Percentiles rank a stretch among this genome's conserved stretches.
Conservation (phyloP, 2,329 filamentous ascomycete species). For the Penicillium sp. region DNA sequence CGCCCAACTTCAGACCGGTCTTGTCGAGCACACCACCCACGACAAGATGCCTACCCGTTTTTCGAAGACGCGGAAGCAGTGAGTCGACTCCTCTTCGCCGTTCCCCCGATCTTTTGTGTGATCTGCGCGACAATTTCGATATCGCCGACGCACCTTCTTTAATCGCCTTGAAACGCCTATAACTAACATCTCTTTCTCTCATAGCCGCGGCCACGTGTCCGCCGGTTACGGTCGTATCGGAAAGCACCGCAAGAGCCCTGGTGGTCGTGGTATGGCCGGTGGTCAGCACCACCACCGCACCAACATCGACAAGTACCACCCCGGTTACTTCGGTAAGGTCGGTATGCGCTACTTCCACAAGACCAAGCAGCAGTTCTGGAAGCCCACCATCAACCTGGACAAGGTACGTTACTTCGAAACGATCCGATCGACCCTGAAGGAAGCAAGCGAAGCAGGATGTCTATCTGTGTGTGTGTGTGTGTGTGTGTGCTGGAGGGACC, state of each 20-base stretch:
- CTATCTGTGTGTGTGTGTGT: constrained; percentile 3
- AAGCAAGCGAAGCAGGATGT: constrained; percentile 1
- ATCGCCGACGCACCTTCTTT: constrained; percentile 15
- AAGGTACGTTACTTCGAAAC: constrained; percentile 68
- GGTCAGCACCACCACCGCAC: constrained; percentile 98
- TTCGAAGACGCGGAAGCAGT: constrained; percentile 55
- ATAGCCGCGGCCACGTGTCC: constrained; percentile 93
- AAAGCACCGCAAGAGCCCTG: constrained; percentile 94
- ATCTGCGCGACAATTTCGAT: constrained; percentile 21
- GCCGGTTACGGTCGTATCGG: constrained; percentile 98
- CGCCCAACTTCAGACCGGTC: constrained; percentile 43
- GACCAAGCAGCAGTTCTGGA: constrained; percentile 95
- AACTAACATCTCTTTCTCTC: constrained; percentile 29
- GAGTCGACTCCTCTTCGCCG: constrained; percentile 37
- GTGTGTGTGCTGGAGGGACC: constrained; percentile 2
- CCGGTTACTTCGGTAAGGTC: constrained; percentile 99
- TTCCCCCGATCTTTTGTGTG: constrained; percentile 10
- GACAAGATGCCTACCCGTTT: constrained; percentile 58
- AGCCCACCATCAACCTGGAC: constrained; percentile 97
- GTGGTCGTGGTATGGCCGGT: constrained; percentile 88
- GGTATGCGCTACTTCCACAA: constrained; percentile 98
- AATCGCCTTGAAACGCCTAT: constrained; percentile 7
- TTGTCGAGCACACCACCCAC: constrained; percentile 46
- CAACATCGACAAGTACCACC: constrained; percentile 92
- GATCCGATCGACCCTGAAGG: constrained; percentile 11